Conservation (phyloP, 495 filamentous ascomycete species). For the Aspergillus mulundensis region DNA sequence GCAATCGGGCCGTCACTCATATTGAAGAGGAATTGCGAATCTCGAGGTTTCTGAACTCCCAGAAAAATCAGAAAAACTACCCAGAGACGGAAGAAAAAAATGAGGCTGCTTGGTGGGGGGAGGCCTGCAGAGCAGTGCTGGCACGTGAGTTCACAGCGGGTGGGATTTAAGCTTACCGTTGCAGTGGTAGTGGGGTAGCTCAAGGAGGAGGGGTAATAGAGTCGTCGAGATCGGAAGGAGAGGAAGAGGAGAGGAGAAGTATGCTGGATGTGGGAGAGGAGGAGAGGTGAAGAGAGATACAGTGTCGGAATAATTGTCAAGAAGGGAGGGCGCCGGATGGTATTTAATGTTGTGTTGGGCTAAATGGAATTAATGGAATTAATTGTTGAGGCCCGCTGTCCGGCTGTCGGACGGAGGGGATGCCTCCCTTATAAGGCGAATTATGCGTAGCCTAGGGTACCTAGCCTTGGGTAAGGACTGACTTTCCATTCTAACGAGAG, state of each 20-base stretch:
- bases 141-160: constrained; percentile 13
- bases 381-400: constrained; percentile 21
- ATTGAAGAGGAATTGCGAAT: constrained; percentile 17
- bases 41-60: background rate
- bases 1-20: constrained; percentile 64
- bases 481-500: background rate
- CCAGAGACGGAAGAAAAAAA: background rate
- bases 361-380: constrained; percentile 7
- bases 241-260: constrained; percentile 1
- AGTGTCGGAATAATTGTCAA: constrained; percentile 1
- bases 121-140: background rate
- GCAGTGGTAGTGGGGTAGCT: constrained; percentile 6
- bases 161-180: constrained; percentile 18
- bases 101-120: background rate
- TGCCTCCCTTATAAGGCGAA: constrained; percentile 9
- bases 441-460: background rate
- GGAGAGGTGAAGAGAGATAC: constrained; percentile 6
- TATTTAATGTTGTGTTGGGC: constrained; percentile 14
- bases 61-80: background rate
- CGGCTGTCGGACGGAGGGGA: constrained; percentile 19
- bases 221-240: background rate
- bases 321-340: constrained; percentile 2
- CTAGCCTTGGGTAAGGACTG: background rate
- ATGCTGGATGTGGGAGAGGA: background rate
- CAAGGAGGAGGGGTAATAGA: background rate